Evolutionary conservation across 495 filamentous ascomycete genomes (phyloP).

Genomic region (Hypoxylon cercidicola): DNA sequence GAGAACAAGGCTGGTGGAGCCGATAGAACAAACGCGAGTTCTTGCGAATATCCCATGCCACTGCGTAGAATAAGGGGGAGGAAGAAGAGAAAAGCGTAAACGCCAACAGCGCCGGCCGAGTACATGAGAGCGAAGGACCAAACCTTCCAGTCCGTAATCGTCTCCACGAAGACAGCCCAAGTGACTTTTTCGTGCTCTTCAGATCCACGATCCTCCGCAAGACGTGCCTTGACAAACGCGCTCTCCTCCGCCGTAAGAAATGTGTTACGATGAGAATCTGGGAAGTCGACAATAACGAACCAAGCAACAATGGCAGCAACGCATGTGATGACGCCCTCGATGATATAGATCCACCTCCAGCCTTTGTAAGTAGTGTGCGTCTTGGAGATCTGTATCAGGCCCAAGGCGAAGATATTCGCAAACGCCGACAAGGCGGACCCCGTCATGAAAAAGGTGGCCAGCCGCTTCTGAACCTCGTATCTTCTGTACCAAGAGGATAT

Average conservation of each 20-base stretch:
- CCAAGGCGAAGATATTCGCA: constrained; percentile 67
- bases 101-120: constrained; percentile 55
- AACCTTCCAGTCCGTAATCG: constrained; percentile 52
- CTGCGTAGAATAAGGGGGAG: constrained; percentile 60
- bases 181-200: constrained; percentile 52
- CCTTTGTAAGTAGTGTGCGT: constrained; percentile 59
- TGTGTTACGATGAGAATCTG: constrained; percentile 57
- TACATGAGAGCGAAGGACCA: constrained; percentile 60
- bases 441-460: constrained; percentile 69
- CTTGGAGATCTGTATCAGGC: constrained; percentile 69
- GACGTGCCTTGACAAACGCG: constrained; percentile 62
- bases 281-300: constrained; percentile 66
- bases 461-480: constrained; percentile 66
- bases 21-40: constrained; percentile 59
- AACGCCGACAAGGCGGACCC: constrained; percentile 70
- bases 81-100: constrained; percentile 64
- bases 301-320: constrained; percentile 51
- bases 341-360: constrained; percentile 74
- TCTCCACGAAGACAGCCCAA: constrained; percentile 42
- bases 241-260: constrained; percentile 61
- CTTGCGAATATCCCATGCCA: constrained; percentile 59
- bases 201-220: constrained; percentile 65
- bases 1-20: constrained; percentile 81
- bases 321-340: constrained; percentile 54
- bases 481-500: constrained; percentile 71